phyloP scores from a whole-genome alignment of 306 rosid species.

The Prunus fruticosa region DNA sequence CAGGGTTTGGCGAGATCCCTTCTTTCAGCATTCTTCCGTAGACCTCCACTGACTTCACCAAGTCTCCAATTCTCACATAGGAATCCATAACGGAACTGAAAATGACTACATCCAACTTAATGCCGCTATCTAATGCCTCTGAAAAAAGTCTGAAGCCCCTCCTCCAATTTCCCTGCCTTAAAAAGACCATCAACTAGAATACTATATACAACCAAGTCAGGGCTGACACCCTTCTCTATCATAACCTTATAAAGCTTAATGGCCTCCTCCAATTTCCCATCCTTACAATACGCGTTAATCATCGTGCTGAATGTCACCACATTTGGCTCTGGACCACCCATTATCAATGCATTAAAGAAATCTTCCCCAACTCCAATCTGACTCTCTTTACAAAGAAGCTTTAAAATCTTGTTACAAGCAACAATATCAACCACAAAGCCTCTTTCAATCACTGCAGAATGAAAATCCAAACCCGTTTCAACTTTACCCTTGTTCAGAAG shows the following conservation, averaged over 20 bases:
- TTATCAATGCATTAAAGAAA: not conserved
- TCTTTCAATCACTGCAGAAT: constrained; percentile 6
- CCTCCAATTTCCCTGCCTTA: constrained; percentile 23
- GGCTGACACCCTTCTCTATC: constrained; percentile 17
- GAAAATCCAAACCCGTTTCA: constrained; percentile 20
- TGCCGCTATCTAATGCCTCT: constrained; percentile 20
- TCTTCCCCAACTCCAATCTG: not conserved
- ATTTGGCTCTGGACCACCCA: constrained; percentile 26
- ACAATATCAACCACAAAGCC: constrained; percentile 6
- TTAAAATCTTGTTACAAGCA: not conserved
- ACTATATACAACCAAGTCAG: constrained; percentile 26
- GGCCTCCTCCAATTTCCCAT: constrained; percentile 25
- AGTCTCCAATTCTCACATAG: constrained; percentile 25
- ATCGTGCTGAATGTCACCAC: constrained; percentile 26
- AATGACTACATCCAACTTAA: constrained; percentile 27
- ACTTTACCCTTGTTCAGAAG: constrained; percentile 16
- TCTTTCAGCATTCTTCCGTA: constrained; percentile 21
- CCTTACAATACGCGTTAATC: constrained; percentile 25
- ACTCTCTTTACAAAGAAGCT: not conserved
- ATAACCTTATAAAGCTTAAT: constrained; percentile 23
- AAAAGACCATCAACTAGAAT: constrained; percentile 30
- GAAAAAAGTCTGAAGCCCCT: constrained; percentile 19
- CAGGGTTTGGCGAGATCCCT: constrained; percentile 22
- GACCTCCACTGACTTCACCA: constrained; percentile 16
- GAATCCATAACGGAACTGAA: constrained; percentile 37